These are phyloP conservation scores for Cutaneotrichosporon daszewskae DNA, from an alignment of 1,284 basidiomycete genomes.

Conservation along the genomic window DNA sequence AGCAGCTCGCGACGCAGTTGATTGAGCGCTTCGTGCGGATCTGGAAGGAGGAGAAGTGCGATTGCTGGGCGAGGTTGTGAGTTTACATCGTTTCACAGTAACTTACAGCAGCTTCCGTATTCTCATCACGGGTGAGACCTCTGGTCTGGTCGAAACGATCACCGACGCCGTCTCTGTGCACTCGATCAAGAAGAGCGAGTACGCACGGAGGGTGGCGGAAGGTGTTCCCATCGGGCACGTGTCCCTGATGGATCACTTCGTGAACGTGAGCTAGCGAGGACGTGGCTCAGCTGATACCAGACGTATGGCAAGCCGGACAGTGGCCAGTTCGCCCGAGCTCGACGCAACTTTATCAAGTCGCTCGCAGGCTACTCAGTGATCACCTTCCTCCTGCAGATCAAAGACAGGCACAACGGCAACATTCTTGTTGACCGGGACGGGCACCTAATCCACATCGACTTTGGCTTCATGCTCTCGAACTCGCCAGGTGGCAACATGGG, in stretches of 20 bases:
- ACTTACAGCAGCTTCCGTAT: slow-evolving; percentile 60
- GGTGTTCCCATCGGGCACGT: slow-evolving; percentile 72
- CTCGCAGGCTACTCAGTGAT: slow-evolving; percentile 93
- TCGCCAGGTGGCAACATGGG: slow-evolving; percentile 90
- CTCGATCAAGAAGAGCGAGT: slow-evolving; percentile 98
- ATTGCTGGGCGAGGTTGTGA: slow-evolving; percentile 88
- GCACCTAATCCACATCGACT: slow-evolving; percentile 80
- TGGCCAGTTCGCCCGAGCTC: slow-evolving; percentile 75
- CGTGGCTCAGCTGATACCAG: slow-evolving; percentile 46
- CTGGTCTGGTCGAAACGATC: slow-evolving; percentile 89
- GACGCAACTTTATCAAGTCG: slow-evolving; percentile 88
- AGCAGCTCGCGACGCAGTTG: slow-evolving; percentile 93
- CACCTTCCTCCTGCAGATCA: slow-evolving; percentile 94
- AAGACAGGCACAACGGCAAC: slow-evolving; percentile 98
- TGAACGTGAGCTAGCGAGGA: slow-evolving; percentile 56
- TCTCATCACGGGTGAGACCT: slow-evolving; percentile 85
- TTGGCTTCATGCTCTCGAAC: slow-evolving; percentile 96
- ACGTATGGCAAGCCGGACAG: slow-evolving; percentile 85
- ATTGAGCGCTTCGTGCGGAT: slow-evolving; percentile 89
- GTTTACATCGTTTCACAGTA: too few relatives aligned
- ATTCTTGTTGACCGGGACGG: slow-evolving; percentile 94
- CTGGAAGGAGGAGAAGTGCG: slow-evolving; percentile 86
- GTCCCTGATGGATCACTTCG: slow-evolving; percentile 82
- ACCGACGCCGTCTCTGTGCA: slow-evolving; percentile 97
- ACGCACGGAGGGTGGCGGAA: slow-evolving; percentile 74